phyloP scores from a whole-genome alignment of 2,329 filamentous ascomycete species.

The Stemphylium lycopersici region DNA sequence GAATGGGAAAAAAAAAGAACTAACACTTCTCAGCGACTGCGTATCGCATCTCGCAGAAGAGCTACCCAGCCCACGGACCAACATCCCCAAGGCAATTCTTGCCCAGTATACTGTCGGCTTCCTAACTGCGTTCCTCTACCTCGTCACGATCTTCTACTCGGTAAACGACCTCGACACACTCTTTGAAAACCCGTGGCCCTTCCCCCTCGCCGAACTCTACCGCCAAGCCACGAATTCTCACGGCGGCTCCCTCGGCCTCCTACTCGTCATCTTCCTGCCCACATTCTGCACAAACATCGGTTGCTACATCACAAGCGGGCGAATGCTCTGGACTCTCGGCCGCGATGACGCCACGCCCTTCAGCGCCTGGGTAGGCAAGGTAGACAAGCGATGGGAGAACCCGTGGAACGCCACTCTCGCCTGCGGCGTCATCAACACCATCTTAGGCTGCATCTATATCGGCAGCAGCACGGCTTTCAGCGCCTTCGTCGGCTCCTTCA shows the following conservation, averaged over 20 bases:
- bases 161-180: constrained; percentile 64
- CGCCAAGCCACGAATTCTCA: constrained; percentile 53
- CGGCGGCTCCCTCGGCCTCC: constrained; percentile 51
- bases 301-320: constrained; percentile 65
- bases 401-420: constrained; percentile 64
- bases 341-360: constrained; percentile 65
- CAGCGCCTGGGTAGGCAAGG: constrained; percentile 53
- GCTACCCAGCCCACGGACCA: constrained; percentile 41
- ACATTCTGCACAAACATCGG: constrained; percentile 61
- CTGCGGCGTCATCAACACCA: constrained; percentile 57
- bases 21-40: constrained; percentile 55
- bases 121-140: constrained; percentile 46
- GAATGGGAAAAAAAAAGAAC: no score
- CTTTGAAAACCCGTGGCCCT: constrained; percentile 56
- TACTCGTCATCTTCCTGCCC: constrained; percentile 61
- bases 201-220: constrained; percentile 72
- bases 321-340: constrained; percentile 67
- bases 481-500: constrained; percentile 67
- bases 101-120: constrained; percentile 48
- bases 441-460: constrained; percentile 69
- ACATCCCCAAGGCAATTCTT: constrained; percentile 51
- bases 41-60: constrained; percentile 69
- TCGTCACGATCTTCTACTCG: constrained; percentile 59
- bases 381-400: constrained; percentile 56
- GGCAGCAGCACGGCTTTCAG: constrained; percentile 71